Conservation (phyloP, 805 yeast species). For the Citeromyces nyonsensis region DNA sequence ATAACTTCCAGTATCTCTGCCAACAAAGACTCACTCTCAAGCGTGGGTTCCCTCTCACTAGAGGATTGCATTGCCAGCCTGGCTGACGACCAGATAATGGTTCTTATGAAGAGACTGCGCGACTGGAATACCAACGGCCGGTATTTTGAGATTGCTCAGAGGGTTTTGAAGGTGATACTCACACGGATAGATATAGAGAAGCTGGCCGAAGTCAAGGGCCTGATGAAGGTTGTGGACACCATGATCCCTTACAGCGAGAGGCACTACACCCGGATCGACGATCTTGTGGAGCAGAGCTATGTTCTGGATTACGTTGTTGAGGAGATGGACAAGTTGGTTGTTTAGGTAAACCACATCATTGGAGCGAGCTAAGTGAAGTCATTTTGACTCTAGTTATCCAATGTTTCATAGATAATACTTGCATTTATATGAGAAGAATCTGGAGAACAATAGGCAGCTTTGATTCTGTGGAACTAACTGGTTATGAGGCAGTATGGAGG, state of each 20-base stretch:
- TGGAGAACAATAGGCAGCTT: too few relatives aligned
- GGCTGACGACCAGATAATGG: constrained; percentile 39
- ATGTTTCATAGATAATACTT: too few relatives aligned
- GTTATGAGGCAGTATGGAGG: too few relatives aligned
- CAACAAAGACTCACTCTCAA: constrained; percentile 29
- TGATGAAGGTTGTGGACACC: constrained; percentile 54
- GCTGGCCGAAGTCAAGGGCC: constrained; percentile 49
- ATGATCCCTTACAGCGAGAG: constrained; percentile 81
- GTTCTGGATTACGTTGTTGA: constrained; percentile 72
- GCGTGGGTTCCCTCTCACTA: constrained; percentile 39
- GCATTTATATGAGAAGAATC: too few relatives aligned
- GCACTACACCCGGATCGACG: constrained; percentile 66
- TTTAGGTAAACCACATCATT: not conserved
- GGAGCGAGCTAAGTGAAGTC: too few relatives aligned
- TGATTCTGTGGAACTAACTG: too few relatives aligned
- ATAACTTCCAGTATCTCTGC: constrained; percentile 42
- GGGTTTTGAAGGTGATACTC: constrained; percentile 51
- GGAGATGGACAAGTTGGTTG: constrained; percentile 41
- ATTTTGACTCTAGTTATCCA: too few relatives aligned
- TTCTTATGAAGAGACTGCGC: constrained; percentile 60
- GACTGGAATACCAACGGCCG: constrained; percentile 92
- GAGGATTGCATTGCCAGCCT: constrained; percentile 49
- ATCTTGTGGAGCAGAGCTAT: constrained; percentile 72
- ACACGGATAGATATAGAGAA: constrained; percentile 34
- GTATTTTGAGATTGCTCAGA: constrained; percentile 71